Base-by-base conservation (phyloP, 2,329 filamentous ascomycete genomes). In the Fusarium burgessii region DNA sequence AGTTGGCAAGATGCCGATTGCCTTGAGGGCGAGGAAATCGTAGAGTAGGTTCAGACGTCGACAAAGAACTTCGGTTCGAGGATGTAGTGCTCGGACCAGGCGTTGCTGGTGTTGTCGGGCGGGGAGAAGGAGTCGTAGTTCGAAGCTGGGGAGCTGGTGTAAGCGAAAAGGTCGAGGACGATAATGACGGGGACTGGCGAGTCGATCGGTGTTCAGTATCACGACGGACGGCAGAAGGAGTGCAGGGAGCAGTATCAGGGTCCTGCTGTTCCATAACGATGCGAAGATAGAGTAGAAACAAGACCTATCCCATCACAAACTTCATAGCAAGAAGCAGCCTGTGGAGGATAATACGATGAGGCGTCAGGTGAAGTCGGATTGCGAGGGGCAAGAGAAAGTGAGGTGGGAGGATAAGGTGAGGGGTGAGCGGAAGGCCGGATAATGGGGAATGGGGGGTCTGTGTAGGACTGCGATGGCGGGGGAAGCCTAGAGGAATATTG, bases 11-110 rank as follows among this genome's bases (percentile, higher is more conserved):
- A 52, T 84, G 82, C 59, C 83, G 82, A 70, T 85, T 89, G 57
- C 86, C 88, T 74, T 85, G 83, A 1, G 88, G 88, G 45, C 81
- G 83, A 59, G 88, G 88, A 60, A 90, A 90, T 62, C 87, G 85
- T 47, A 90, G 82, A 32, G 82, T 83, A 7, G 86, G 86, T 56
- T 85, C 82, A 45, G 86, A 85, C 40, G 73, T 77, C 33, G 83
- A 82, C 35, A 81, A 71, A 42, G 64, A 69, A 27, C 35, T 63
- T 62, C 49, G 73, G 49, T 55, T 70, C 40, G 66, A 41, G 14
- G 58, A 32, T 29, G 50, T 33, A 1, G 46, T 41, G 29, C 46
- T 61, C 33, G 70, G 40, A 15, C 43, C 40, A 45, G 57, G 54
- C 32, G 67, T 69, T 49, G 36, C 67, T 51, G 72, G 66, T 36